Conservation (phyloP, 2,329 filamentous ascomycete species). For the Cryphonectria parasitica region DNA sequence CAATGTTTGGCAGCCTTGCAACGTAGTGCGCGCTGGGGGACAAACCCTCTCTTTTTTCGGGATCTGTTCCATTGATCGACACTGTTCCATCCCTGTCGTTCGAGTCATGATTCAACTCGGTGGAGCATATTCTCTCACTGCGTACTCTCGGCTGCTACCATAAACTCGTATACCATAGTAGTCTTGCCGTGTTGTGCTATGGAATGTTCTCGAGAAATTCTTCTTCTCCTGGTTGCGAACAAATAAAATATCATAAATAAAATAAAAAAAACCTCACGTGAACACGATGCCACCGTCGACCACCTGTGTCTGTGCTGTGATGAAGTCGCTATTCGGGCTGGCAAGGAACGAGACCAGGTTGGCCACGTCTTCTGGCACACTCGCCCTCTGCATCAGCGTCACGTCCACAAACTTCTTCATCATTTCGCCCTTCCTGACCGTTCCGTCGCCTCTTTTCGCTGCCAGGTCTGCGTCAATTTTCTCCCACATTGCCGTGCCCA, state of each 20-base stretch:
- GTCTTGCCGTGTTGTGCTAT: neutral
- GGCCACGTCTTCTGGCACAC: constrained; percentile 65
- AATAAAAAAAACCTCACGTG: constrained; percentile 33
- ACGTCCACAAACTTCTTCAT: constrained; percentile 58
- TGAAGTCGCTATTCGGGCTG: constrained; percentile 62
- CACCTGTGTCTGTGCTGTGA: constrained; percentile 68
- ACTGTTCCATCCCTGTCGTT: neutral
- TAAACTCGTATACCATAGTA: neutral
- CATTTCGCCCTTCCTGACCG: constrained; percentile 39
- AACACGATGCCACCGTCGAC: constrained; percentile 64
- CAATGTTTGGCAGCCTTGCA: neutral
- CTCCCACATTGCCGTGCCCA: constrained; percentile 71
- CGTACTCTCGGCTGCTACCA: neutral
- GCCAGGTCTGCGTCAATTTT: constrained; percentile 65
- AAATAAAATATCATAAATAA: no score
- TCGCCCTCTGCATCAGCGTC: constrained; percentile 60
- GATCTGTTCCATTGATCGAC: neutral
- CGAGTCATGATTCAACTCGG: neutral
- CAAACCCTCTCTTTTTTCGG: neutral
- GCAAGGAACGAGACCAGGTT: constrained; percentile 66
- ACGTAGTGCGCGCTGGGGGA: neutral
- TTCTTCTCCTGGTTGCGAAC: no score
- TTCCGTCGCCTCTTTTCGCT: constrained; percentile 54
- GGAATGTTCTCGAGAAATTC: neutral
- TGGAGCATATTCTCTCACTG: neutral